Conservation (phyloP, 73 alveolate genomes). For the Paramecium octaurelia region DNA sequence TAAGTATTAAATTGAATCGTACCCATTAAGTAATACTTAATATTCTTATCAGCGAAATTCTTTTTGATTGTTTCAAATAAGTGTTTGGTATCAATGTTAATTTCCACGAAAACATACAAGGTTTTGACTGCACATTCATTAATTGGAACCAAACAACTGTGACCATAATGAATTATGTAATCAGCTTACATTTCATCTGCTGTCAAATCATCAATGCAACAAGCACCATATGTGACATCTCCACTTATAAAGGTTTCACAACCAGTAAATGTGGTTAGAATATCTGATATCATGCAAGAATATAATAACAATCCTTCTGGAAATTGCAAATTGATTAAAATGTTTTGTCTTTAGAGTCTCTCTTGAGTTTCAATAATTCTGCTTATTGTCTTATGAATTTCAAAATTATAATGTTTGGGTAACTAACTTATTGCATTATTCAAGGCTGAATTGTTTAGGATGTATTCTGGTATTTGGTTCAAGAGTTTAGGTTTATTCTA, state of each 20-base stretch:
- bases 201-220: constrained; percentile 99
- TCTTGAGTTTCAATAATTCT: constrained; percentile 82
- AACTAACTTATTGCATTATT: constrained; percentile 77
- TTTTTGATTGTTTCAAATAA: constrained; percentile 78
- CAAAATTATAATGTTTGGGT: constrained; percentile 93
- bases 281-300: constrained; percentile 84
- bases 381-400: constrained; percentile 91
- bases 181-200: constrained; percentile 93
- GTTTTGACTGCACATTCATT: constrained; percentile 78
- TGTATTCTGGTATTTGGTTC: constrained; percentile 64
- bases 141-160: constrained; percentile 92
- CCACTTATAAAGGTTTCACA: constrained; percentile 90
- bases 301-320: constrained; percentile 98
- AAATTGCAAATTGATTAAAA: constrained; percentile 87
- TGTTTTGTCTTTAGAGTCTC: constrained; percentile 61
- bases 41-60: constrained; percentile 78
- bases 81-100: constrained; percentile 85
- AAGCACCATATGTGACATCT: constrained; percentile 99
- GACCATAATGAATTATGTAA: constrained; percentile 98
- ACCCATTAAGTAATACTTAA: constrained; percentile 67
- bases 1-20: constrained; percentile 81
- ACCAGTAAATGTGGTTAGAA: constrained; percentile 73
- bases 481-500: background rate
- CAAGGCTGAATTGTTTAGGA: constrained; percentile 54
- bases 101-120: constrained; percentile 95